These are phyloP conservation scores for Ananas comosus DNA, from an alignment of 176 grass and related monocot genomes.

Conservation along the genomic window DNA sequence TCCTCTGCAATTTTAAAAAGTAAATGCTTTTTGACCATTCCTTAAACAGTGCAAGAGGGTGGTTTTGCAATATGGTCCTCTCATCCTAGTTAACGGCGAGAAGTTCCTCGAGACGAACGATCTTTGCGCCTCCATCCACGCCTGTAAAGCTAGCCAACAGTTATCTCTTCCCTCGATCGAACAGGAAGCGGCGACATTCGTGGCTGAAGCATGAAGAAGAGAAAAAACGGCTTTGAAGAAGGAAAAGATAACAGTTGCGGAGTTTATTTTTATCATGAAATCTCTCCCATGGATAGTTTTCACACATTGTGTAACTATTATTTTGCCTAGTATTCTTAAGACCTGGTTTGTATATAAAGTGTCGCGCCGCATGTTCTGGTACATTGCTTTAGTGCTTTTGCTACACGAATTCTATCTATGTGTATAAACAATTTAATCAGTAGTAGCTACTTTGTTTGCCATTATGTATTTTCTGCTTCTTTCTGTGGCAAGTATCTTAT, in stretches of 20 bases:
- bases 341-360: background rate
- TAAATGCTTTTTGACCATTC: background rate
- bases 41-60: conserved; percentile 68
- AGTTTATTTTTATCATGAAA: too few relatives aligned
- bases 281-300: background rate
- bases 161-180: background rate
- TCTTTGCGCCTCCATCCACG: conserved; percentile 46
- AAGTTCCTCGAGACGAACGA: conserved; percentile 82
- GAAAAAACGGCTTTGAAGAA: background rate
- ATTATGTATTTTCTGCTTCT: too few relatives aligned
- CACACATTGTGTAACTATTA: background rate
- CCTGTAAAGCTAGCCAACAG: conserved; percentile 32
- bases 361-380: background rate
- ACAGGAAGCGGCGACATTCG: background rate
- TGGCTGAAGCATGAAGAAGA: conserved; percentile 40
- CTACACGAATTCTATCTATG: too few relatives aligned
- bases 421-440: too few relatives aligned
- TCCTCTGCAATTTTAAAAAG: background rate
- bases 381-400: background rate
- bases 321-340: background rate
- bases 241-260: too few relatives aligned
- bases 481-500: too few relatives aligned
- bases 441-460: too few relatives aligned
- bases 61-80: conserved; percentile 75
- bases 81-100: conserved; percentile 77